Evolutionary conservation across 495 filamentous ascomycete genomes (phyloP), one percentile per base, ranked within the genome.

Genomic region (Lichenothelia convexa): DNA sequence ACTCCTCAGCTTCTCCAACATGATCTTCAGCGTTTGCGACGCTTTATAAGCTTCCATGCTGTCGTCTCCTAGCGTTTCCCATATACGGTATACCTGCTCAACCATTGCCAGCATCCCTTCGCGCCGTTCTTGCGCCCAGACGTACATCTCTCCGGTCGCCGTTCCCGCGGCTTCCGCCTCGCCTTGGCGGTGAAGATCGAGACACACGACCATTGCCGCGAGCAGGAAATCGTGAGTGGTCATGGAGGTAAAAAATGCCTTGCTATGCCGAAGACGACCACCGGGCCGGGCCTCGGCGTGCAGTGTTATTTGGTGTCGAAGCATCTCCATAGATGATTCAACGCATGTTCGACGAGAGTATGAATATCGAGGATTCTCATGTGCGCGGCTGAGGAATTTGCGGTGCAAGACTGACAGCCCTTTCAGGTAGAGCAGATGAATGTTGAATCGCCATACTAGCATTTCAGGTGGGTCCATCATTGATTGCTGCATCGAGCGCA

Each of bases 11-110:
- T 85, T 84, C 19, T 64, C 62, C 24, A 93, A 57, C 73, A 92
- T 89, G 29, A 89, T 73, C 6, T 68, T 68, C 5, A 94, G 63
- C 11, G 80, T 66, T n/a, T 63, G 68, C 15, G 70, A 69, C 12
- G 81, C 85, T 55, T 93, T 94, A 56, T 73, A 83, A 0, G 86
- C 81, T 42, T 93, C 85, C 54, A 93, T 78, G n/a, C 73, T 83
- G 27, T 73, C 63, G 34, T 87, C 74, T 0, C 68, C 65, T 13
- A 79, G 57, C 12, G 71, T 70, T 21, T 78, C 73, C 84, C 84
- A 93, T 21, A 93, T 86, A 6, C 65, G 64, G 32, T 70, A 67
- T 23, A 75, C 74, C n/a, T 60, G 62, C 51, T 83, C 78, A 6
- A 93, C 63, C 5, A 73, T 68, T 16, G 57, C 51, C 23, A 84